phyloP scores from a whole-genome alignment of 495 filamentous ascomycete genomes.

The Talaromyces adpressus region DNA sequence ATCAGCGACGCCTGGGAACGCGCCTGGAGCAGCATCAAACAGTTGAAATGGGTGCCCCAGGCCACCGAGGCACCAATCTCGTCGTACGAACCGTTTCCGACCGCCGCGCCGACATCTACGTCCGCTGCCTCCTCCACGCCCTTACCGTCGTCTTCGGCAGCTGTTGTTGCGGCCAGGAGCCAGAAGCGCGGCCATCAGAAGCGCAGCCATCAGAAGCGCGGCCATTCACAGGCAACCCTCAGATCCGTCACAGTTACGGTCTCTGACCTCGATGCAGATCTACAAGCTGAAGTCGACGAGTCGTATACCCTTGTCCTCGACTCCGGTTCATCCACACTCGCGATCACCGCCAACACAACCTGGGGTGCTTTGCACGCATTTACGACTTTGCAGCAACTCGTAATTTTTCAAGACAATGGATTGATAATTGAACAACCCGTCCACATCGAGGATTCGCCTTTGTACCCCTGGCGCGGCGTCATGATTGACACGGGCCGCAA shows the following conservation, averaged over 20 bases:
- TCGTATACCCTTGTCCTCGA: constrained; percentile 47
- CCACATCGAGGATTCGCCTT: constrained; percentile 35
- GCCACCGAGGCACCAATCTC: constrained; percentile 43
- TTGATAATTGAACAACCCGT: constrained; percentile 45
- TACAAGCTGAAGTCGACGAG: constrained; percentile 50
- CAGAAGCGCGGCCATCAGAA: constrained; percentile 23
- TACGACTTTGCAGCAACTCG: constrained; percentile 49
- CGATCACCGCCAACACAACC: constrained; percentile 40
- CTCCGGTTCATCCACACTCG: constrained; percentile 23
- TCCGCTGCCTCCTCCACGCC: background rate
- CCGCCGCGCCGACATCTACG: constrained; percentile 13
- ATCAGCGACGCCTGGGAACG: constrained; percentile 40
- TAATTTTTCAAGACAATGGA: constrained; percentile 39
- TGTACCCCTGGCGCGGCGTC: constrained; percentile 44
- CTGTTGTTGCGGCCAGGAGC: constrained; percentile 9
- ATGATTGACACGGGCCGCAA: constrained; percentile 46
- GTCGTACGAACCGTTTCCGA: constrained; percentile 40
- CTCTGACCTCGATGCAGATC: constrained; percentile 29
- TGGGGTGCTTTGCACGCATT: constrained; percentile 54
- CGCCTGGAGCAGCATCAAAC: constrained; percentile 35
- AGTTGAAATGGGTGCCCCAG: constrained; percentile 45
- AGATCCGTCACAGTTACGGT: constrained; percentile 35
- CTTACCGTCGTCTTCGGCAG: background rate
- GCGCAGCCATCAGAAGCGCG: constrained; percentile 15
- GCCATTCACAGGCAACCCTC: constrained; percentile 14